A percentile compares a stretch with the other conserved stretches of the same genome.
phyloP scores from a whole-genome alignment of 1,139 yeast species.

The Protomyces arabidopsidicola region DNA sequence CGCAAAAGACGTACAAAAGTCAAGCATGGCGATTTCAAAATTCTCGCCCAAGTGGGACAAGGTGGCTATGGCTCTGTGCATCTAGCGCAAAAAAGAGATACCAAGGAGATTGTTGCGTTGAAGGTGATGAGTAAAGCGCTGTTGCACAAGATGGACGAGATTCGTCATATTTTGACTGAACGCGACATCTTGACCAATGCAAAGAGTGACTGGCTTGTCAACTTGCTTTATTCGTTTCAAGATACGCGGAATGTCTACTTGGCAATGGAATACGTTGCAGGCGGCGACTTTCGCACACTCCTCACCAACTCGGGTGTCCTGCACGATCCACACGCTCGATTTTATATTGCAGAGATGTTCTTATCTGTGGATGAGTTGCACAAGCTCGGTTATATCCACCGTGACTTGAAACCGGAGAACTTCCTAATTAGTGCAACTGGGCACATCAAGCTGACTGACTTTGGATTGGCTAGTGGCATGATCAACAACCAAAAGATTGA shows the following conservation, averaged over 20 bases:
- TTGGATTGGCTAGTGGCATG: slow-evolving; percentile 95
- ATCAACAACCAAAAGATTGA: slow-evolving; percentile 91
- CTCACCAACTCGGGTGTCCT: slow-evolving; percentile 88
- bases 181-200: slow-evolving; percentile 94
- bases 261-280: slow-evolving; percentile 99
- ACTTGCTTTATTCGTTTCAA: slow-evolving; percentile 89
- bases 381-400: slow-evolving; percentile 90
- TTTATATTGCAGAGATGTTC: slow-evolving; percentile 94
- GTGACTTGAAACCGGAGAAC: slow-evolving; percentile 97
- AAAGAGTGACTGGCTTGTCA: slow-evolving; percentile 92
- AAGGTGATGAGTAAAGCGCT: slow-evolving; percentile 85
- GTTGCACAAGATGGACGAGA: slow-evolving; percentile 84
- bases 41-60: slow-evolving; percentile 97
- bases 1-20: slow-evolving; percentile 89
- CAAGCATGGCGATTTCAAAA: slow-evolving; percentile 89
- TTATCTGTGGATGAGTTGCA: slow-evolving; percentile 89
- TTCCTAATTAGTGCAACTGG: slow-evolving; percentile 91
- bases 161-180: slow-evolving; percentile 92
- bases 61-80: slow-evolving; percentile 99
- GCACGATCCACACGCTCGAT: slow-evolving; percentile 92
- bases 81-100: slow-evolving; percentile 87
- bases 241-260: slow-evolving; percentile 83
- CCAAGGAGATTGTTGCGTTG: slow-evolving; percentile 91
- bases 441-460: slow-evolving; percentile 93
- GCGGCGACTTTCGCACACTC: slow-evolving; percentile 95